Evolutionary conservation across 2,329 filamentous ascomycete species (phyloP), one percentile per base, ranked within the genome.

Genomic region (Tolypocladium tropicale): DNA sequence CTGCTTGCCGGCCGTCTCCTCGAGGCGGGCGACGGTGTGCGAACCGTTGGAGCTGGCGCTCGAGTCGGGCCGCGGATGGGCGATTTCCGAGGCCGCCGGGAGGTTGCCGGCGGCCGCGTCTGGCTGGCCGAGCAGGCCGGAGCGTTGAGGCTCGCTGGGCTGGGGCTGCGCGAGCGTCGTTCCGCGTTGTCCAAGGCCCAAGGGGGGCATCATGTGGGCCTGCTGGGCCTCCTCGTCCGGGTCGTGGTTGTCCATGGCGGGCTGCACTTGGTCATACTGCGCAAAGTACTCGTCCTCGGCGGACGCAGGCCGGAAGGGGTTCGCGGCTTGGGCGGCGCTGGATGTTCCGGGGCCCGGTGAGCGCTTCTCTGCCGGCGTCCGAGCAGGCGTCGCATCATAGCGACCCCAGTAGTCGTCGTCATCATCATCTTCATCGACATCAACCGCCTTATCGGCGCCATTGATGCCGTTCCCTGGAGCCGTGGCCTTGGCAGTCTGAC

Each of bases 341-440:
- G 28, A 36, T 16, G 70, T 67, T 9, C 67, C 55, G 63, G 86
- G 85, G 14, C 81, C 84, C 4, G 86, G 85, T 5, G 85, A 86
- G 28, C 75, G 77, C 64, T 85, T 83, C 25, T 75, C 71, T 7
- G 79, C 83, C 1, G 85, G 85, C 11, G 85, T 88, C 49, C 78
- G 76, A 2, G 79, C 78, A 1, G 88, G 86, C 4, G 86, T 89
- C 30, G 81, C 80, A 67, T 90, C 88, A 68, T 93, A 92, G 58
- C 83, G 81, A 34, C 83, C 86, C 89, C 89, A 93, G 69, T 93
- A 93, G 62, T 85, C 85, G 61, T 89, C 87, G 59, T 90, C 86
- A 34, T 88, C 86, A 25, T 88, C 85, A 0, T 85, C 81, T 1
- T 78, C 73, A 0, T 66, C 64, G 9, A 62, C 57, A 53, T 59